phyloP scores from a whole-genome alignment of 1,139 yeast genomes.

The Candida tetrigidarum region DNA sequence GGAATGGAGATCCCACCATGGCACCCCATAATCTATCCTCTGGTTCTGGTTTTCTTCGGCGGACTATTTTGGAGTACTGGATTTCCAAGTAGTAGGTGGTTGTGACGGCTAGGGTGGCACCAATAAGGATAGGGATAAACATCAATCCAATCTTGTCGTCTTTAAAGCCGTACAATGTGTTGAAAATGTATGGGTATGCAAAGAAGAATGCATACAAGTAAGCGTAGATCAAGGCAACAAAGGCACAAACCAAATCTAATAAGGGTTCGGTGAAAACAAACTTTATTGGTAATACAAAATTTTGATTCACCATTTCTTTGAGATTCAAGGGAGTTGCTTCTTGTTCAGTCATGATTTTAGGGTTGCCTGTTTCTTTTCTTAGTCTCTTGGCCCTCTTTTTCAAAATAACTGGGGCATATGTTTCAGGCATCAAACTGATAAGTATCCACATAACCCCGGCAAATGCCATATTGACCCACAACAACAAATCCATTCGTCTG shows the following conservation, averaged over 20 bases:
- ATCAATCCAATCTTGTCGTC: slow-evolving; percentile 79
- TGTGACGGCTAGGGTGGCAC: slow-evolving; percentile 72
- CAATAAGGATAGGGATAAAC: slow-evolving; percentile 87
- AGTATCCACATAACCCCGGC: slow-evolving; percentile 82
- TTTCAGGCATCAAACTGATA: slow-evolving; percentile 73
- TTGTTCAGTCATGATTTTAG: slow-evolving; percentile 88
- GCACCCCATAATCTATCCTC: slow-evolving; percentile 90
- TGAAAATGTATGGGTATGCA: slow-evolving; percentile 81
- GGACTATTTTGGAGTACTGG: slow-evolving; percentile 54
- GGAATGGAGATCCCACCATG: slow-evolving; percentile 88
- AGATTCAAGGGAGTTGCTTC: slow-evolving; percentile 77
- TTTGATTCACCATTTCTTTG: slow-evolving; percentile 64
- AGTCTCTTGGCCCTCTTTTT: slow-evolving; percentile 69
- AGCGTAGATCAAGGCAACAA: slow-evolving; percentile 87
- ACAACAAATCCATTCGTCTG: slow-evolving; percentile 66
- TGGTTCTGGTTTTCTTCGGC: slow-evolving; percentile 71
- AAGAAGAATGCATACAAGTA: slow-evolving; percentile 90
- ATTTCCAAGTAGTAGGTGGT: slow-evolving; percentile 77
- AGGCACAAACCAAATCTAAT: slow-evolving; percentile 77
- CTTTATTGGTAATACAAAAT: slow-evolving; percentile 74
- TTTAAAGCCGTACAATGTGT: slow-evolving; percentile 63
- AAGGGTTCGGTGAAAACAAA: slow-evolving; percentile 83
- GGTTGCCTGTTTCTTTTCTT: slow-evolving; percentile 81
- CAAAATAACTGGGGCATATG: slow-evolving; percentile 87
- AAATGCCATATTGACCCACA: slow-evolving; percentile 93